Evolutionary conservation across 1,284 basidiomycete species (phyloP).

Genomic region (Apiotrichum laibachii): DNA sequence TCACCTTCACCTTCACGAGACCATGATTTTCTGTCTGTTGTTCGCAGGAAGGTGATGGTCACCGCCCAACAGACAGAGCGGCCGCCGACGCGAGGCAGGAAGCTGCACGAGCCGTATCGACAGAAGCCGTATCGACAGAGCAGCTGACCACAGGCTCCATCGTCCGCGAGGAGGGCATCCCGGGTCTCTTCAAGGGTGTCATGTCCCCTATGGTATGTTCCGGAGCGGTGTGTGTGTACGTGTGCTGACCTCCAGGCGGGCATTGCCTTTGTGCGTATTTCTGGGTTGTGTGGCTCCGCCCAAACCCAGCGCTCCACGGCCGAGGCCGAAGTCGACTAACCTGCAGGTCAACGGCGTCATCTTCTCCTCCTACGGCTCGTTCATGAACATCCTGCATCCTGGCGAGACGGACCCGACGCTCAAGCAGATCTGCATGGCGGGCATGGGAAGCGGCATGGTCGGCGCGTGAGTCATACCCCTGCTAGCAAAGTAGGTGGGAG

Average conservation of each 20-base stretch:
- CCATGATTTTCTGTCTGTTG: too few relatives aligned
- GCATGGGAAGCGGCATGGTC: conserved; percentile 70
- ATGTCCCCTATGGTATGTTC: conserved; percentile 50
- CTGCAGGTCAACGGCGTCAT: conserved; percentile 50
- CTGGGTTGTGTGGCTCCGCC: too few relatives aligned
- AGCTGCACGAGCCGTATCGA: background rate
- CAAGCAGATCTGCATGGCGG: conserved; percentile 68
- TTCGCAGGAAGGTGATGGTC: too few relatives aligned
- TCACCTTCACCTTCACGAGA: too few relatives aligned
- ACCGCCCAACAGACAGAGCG: too few relatives aligned
- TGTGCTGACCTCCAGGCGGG: conserved; percentile 36
- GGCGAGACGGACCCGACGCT: conserved; percentile 31
- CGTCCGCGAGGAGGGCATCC: conserved; percentile 38
- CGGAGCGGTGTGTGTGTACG: too few relatives aligned
- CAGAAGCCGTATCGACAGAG: too few relatives aligned
- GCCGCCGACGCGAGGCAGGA: too few relatives aligned
- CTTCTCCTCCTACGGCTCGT: conserved; percentile 50
- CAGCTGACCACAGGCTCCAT: conserved; percentile 24
- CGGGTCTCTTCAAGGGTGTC: conserved; percentile 50
- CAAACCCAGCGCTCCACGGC: too few relatives aligned
- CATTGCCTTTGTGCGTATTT: conserved; percentile 42
- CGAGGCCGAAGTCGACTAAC: background rate
- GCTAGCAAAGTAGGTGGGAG: too few relatives aligned
- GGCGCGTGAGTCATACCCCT: conserved; percentile 60
- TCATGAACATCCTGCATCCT: conserved; percentile 41